Evolutionary conservation across 2,329 filamentous ascomycete genomes (phyloP).

Genomic region (Ascochyta rabiei): DNA sequence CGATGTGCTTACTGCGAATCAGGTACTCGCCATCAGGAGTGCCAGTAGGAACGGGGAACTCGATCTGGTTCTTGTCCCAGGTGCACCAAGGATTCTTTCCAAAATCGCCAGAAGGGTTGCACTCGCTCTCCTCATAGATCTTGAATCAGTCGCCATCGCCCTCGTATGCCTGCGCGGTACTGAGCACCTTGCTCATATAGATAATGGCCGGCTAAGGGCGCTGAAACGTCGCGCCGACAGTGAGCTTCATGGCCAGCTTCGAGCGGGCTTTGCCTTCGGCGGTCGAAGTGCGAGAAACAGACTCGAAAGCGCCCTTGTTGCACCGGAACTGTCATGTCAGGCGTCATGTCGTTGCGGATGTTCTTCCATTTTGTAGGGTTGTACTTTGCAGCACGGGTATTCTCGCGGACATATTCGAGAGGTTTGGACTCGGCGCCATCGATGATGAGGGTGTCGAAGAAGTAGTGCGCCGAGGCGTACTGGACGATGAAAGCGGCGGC

Average conservation of each 20-base stretch:
- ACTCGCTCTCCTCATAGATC: conserved; percentile 25
- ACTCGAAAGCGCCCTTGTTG: conserved; percentile 30
- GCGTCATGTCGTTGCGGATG: conserved; percentile 27
- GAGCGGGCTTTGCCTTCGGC: conserved; percentile 24
- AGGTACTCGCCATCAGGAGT: conserved; percentile 52
- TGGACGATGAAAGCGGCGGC: conserved; percentile 21
- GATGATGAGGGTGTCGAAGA: conserved; percentile 28
- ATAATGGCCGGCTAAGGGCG: conserved; percentile 28
- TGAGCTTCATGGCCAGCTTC: conserved; percentile 27
- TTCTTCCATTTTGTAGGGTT: conserved; percentile 35
- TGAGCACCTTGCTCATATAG: conserved; percentile 37
- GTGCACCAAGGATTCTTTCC: conserved; percentile 24
- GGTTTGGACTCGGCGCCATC: conserved; percentile 25
- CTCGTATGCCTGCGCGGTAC: conserved; percentile 24
- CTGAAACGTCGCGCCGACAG: conserved; percentile 23
- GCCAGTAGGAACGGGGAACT: conserved; percentile 45
- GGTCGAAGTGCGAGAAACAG: conserved; percentile 16
- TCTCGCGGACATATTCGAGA: conserved; percentile 33
- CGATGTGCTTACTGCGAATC: conserved; percentile 53
- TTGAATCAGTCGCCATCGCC: conserved; percentile 40
- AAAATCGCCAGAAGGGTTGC: conserved; percentile 15
- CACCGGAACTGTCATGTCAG: conserved; percentile 33
- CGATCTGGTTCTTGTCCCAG: conserved; percentile 23
- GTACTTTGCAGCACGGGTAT: conserved; percentile 27
- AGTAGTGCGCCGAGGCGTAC: conserved; percentile 32